Evolutionary conservation across 306 rosid species (phyloP).

Genomic region (Hippophae gyantsensis): DNA sequence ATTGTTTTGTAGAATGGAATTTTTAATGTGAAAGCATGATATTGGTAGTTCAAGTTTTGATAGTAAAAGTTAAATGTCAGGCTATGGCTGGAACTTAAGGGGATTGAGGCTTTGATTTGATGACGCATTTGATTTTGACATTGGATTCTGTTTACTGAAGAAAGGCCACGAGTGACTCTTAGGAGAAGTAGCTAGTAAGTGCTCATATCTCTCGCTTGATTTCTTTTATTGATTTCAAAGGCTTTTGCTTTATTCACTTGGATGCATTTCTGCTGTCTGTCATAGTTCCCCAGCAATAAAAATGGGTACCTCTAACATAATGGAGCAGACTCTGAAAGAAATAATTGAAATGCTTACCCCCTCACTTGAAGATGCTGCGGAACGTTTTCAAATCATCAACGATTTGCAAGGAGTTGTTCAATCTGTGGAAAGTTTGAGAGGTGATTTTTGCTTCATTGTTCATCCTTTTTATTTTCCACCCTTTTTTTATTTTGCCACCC

Average conservation of each 20-base stretch:
- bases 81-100: not conserved
- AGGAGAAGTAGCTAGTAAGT: not conserved
- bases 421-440: conserved; percentile 57
- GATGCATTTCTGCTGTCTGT: conserved; percentile 5
- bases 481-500: no score
- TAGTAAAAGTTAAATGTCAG: conserved; percentile 1
- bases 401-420: conserved; percentile 35
- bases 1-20: not conserved
- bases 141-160: not conserved
- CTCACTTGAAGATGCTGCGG: conserved; percentile 34
- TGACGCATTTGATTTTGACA: not conserved
- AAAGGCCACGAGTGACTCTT: not conserved
- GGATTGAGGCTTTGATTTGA: conserved; percentile 3
- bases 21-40: not conserved
- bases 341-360: conserved; percentile 48
- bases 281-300: conserved; percentile 15
- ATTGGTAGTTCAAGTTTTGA: not conserved
- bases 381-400: conserved; percentile 35
- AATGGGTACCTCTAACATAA: conserved; percentile 28
- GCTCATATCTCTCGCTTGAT: conserved; percentile 14
- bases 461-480: not conserved
- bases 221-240: conserved; percentile 15
- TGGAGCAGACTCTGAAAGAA: conserved; percentile 42
- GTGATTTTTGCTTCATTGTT: conserved; percentile 19
- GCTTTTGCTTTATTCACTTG: conserved; percentile 11